Conservation (phyloP, 176 grass and related monocot genomes). For the Rhynchospora tenuis region DNA sequence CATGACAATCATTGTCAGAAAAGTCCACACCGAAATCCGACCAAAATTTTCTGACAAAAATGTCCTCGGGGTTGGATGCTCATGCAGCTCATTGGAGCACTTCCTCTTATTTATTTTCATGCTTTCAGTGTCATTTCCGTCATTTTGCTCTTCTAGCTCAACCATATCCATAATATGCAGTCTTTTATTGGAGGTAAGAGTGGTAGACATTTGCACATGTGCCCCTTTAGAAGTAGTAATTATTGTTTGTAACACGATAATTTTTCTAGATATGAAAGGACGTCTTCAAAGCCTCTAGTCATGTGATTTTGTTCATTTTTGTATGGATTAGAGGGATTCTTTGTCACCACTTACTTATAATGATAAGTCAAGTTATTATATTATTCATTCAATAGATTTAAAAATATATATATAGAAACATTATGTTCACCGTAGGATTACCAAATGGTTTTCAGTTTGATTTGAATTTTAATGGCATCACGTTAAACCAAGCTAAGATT, state of each 20-base stretch:
- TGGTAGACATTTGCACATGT: not conserved
- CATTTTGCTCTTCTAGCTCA: not conserved
- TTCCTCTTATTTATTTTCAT: not conserved
- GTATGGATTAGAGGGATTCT: not conserved
- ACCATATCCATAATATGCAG: not conserved
- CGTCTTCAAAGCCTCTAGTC: not conserved
- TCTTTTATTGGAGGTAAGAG: not conserved
- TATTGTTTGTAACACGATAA: not conserved
- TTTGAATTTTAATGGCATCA: too few relatives aligned
- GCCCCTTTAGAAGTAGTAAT: not conserved
- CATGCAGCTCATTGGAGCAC: not conserved
- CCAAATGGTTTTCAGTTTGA: too few relatives aligned
- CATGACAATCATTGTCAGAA: slow-evolving; percentile 18
- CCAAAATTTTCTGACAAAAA: slow-evolving; percentile 6
- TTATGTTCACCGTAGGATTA: too few relatives aligned
- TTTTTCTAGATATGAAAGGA: not conserved
- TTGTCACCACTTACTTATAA: not conserved
- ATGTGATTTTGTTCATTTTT: slow-evolving; percentile 7
- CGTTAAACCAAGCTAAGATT: too few relatives aligned
- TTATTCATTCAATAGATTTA: not conserved
- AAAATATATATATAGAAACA: too few relatives aligned
- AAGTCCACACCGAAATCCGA: slow-evolving; percentile 28
- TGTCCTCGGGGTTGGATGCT: not conserved
- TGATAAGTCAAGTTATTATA: not conserved
- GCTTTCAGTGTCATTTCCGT: not conserved